Base-by-base conservation (phyloP, 805 yeast species). In the Priceomyces haplophilus region DNA sequence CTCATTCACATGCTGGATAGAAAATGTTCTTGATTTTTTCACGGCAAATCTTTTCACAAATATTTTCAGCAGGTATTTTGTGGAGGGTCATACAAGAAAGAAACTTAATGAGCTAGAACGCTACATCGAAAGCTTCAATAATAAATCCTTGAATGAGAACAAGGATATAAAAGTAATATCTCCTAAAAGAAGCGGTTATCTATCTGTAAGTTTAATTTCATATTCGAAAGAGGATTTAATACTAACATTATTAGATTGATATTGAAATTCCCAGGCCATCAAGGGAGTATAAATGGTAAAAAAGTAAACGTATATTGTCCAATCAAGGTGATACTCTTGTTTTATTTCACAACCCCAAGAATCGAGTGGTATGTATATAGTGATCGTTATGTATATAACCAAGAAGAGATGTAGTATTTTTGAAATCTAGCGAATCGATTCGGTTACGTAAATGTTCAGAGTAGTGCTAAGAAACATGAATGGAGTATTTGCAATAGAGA, bases 401-500 rank as follows among this genome's bases (percentile, higher is more conserved):
- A n/a, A 13, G 24, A 19, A 5, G 21, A 13, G 24, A 19, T 17
- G 21, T 19, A n/a, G 21, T 8, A 19, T 21, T 16, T 8, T 34
- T 10, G 12, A 16, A n/a, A 18, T 15, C n/a, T 7, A 34, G 16
- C 37, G 4, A 4, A 32, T 16, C n/a, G 15, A 15, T 13, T 8
- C 4, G 24, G 23, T 16, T 16, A 34, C 6, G 24, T 34, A 12
- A 19, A 49, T 49, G 51, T 42, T 43, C 49, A 7, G 40, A 42
- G 44, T 27, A 25, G 25, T 34, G 13, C 41, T 43, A 11, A 47
- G 37, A 25, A 49, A 43, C 24, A 87, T 91, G 96, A 88, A 89
- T 55, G 98, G 99, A 34, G 77, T 93, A 1, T 88, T 91, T 70
- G 98, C 98, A 7, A 78, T 91, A 34, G 83, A 84, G 50, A 91